Evolutionary conservation across 129 eudicot genomes (phyloP), one percentile per base, ranked within the genome.

Genomic region (Lonicera japonica): DNA sequence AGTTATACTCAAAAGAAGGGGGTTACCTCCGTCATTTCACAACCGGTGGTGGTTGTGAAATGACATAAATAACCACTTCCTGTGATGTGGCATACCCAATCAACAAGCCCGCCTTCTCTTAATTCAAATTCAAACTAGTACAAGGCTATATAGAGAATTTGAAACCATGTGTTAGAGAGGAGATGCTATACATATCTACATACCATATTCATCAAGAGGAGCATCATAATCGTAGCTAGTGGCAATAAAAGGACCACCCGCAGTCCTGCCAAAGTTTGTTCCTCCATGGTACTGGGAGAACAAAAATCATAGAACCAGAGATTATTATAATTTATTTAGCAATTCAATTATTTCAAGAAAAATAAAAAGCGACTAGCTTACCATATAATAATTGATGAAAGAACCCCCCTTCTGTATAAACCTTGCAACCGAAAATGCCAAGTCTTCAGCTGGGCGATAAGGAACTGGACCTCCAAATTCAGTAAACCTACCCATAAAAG

Each of bases 181-280:
- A 17, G 55, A 7, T 14, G 6, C 25, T 21, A 24, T 21, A 29
- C 11, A 53, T 19, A 10, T 41, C 23, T 61, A 36, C 75, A 55
- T 94, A 94, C 99, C 99, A 73, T 56, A 94, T 83, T 94, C 99
- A 83, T 94, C 99, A 41, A 94, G 95, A 68, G 99, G 99, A 43
- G 99, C 96, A 75, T 94, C 99, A 72, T 94, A 94, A 57, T 94
- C 99, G 56, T 94, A 94, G 71, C 99, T 94, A 54, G 99, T 94
- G 7, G 99, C 96, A 68, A 94, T 94, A 75, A 94, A 94, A 11
- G 99, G 99, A 41, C 99, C 99, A 50, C 99, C 99, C 0, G 96
- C 86, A 12, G 99, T 88, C 77, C 99, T 69, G 39, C 96, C 99
- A 56, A 94, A 94, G 71, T 94, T 94, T 4, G 99, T 94, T 67